Conservation (phyloP, 495 filamentous ascomycete genomes). For the Penicillium argentinense region DNA sequence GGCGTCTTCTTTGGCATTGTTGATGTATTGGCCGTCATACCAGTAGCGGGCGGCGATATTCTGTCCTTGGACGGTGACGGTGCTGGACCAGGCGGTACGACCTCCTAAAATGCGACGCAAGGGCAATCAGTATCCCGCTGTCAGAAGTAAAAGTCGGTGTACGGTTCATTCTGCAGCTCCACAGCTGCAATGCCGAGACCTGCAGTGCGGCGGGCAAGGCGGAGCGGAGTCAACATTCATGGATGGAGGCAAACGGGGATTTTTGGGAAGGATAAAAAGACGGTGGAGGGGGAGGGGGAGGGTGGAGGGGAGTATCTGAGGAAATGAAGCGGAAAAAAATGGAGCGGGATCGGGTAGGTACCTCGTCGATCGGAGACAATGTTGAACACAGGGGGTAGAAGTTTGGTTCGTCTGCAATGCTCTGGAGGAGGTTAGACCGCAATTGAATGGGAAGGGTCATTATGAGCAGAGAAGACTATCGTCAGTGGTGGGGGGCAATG, state of each 20-base stretch:
- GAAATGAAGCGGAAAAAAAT: no score
- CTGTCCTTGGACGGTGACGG: slow-evolving; percentile 58
- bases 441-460: no score
- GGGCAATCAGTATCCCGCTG: slow-evolving; percentile 25
- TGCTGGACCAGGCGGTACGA: slow-evolving; percentile 86
- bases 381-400: slow-evolving; percentile 61
- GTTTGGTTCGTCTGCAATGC: slow-evolving; percentile 56
- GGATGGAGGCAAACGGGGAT: neutral
- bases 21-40: slow-evolving; percentile 84
- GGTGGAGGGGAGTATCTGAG: no score
- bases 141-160: slow-evolving; percentile 45
- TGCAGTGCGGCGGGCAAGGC: slow-evolving; percentile 7
- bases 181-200: slow-evolving; percentile 30
- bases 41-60: slow-evolving; percentile 72
- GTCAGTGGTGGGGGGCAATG: neutral
- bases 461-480: neutral
- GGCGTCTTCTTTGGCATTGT: slow-evolving; percentile 89
- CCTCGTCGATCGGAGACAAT: slow-evolving; percentile 79
- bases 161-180: slow-evolving; percentile 27
- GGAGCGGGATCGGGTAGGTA: slow-evolving; percentile 37
- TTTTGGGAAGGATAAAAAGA: slow-evolving; percentile 1
- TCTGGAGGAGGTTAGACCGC: slow-evolving; percentile 43
- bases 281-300: slow-evolving; percentile 3
- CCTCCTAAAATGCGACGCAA: slow-evolving; percentile 58
- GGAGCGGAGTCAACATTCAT: slow-evolving; percentile 2